phyloP scores from a whole-genome alignment of 1,139 yeast genomes.

The Debaryomyces udenii region DNA sequence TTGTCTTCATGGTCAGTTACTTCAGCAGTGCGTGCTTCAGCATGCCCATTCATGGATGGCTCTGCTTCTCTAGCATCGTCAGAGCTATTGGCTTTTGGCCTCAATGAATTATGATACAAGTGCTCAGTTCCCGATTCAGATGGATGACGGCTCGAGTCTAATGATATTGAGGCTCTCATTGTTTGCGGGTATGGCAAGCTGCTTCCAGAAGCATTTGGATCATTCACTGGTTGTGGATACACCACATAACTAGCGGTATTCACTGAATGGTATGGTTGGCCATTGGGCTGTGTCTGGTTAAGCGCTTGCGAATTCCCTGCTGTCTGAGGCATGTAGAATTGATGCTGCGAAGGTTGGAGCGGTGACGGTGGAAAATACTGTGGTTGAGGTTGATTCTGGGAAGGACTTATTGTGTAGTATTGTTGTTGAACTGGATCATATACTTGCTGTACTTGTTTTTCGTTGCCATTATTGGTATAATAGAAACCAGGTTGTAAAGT shows the following conservation, averaged over 20 bases:
- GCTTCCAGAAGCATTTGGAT: constrained; percentile 2
- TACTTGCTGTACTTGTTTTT: constrained; percentile 43
- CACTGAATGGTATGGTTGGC: constrained; percentile 15
- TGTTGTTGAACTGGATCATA: constrained; percentile 53
- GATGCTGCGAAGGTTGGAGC: constrained; percentile 23
- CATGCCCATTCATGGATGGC: not conserved
- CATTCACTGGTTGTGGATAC: constrained; percentile 18
- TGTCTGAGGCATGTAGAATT: constrained; percentile 7
- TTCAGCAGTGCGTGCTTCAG: not conserved
- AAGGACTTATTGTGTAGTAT: constrained; percentile 44
- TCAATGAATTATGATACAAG: not conserved
- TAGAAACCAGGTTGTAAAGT: constrained; percentile 25
- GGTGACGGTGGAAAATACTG: constrained; percentile 45
- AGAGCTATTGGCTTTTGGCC: not conserved
- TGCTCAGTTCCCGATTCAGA: constrained; percentile 1
- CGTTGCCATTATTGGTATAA: constrained; percentile 17
- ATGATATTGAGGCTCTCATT: constrained; percentile 8
- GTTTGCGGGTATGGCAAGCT: constrained; percentile 14
- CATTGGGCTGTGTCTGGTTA: constrained; percentile 9
- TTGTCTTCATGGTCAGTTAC: constrained; percentile 2
- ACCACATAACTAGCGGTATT: constrained; percentile 21
- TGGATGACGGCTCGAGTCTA: not conserved
- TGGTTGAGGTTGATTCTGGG: constrained; percentile 32
- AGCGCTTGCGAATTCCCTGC: constrained; percentile 8
- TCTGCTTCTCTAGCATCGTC: not conserved